Evolutionary conservation across 495 filamentous ascomycete species (phyloP).

Genomic region (Lasiosphaeria hispida): DNA sequence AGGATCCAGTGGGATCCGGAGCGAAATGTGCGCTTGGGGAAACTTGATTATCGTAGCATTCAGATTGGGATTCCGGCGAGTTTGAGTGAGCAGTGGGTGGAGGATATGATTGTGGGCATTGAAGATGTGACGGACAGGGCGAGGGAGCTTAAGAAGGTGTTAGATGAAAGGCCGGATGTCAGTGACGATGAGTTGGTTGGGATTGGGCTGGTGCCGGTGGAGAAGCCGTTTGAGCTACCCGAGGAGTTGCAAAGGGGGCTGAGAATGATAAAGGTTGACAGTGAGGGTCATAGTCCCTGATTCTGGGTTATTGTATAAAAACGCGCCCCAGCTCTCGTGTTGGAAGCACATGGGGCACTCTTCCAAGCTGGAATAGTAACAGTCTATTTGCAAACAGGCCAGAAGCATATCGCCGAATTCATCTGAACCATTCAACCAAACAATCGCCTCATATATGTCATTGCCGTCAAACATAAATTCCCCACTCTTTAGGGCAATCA

Average conservation of each 20-base stretch:
- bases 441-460: no score
- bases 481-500: background rate
- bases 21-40: constrained; percentile 40
- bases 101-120: constrained; percentile 53
- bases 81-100: constrained; percentile 43
- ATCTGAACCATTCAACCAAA: no score
- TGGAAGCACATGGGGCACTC: background rate
- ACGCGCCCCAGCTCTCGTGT: background rate
- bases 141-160: constrained; percentile 39
- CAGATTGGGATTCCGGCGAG: constrained; percentile 57
- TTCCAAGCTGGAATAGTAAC: background rate
- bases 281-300: background rate
- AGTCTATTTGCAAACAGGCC: background rate
- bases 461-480: background rate
- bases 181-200: constrained; percentile 38
- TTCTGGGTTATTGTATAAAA: background rate
- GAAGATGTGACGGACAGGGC: constrained; percentile 58
- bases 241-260: constrained; percentile 19
- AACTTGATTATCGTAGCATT: constrained; percentile 51
- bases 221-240: constrained; percentile 44
- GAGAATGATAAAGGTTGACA: constrained; percentile 16
- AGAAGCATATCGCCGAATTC: no score
- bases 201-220: constrained; percentile 42
- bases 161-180: constrained; percentile 40
- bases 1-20: constrained; percentile 67